A percentile compares a stretch with the other conserved stretches of the same genome.
Evolutionary conservation across 805 yeast species (phyloP).

Genomic region (Teunomyces tritomae): DNA sequence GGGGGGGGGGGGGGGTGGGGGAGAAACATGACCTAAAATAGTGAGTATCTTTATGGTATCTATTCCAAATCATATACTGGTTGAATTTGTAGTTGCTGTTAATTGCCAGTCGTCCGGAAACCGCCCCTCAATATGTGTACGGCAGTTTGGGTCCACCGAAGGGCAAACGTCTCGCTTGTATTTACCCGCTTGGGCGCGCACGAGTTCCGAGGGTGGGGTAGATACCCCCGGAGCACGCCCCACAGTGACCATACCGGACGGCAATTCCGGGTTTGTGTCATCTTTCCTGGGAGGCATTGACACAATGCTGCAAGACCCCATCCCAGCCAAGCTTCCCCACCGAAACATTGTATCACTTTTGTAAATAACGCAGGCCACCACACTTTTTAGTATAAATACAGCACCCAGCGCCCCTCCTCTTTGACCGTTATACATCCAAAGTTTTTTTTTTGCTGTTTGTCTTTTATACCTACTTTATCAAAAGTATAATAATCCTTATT

Average conservation of each 20-base stretch:
- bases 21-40: too few species aligned
- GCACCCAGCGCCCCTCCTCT: too few species aligned
- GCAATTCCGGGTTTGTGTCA: conserved; percentile 3
- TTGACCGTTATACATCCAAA: background rate
- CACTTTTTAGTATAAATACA: conserved; percentile 1
- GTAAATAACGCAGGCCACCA: background rate
- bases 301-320: background rate
- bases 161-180: conserved; percentile 5
- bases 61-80: too few species aligned
- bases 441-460: background rate
- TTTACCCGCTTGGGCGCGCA: background rate
- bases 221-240: background rate
- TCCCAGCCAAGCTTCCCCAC: conserved; percentile 2
- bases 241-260: background rate
- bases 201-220: conserved; percentile 1
- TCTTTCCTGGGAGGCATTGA: background rate
- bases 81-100: too few species aligned
- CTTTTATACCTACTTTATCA: background rate
- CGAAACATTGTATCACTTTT: background rate
- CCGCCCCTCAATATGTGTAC: background rate
- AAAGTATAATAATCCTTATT: background rate
- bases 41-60: too few species aligned
- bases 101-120: background rate
- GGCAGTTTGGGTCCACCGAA: background rate
- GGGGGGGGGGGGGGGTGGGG: too few species aligned